Evolutionary conservation across 345 rosid species (phyloP).

Genomic region (Psidium guajava): DNA sequence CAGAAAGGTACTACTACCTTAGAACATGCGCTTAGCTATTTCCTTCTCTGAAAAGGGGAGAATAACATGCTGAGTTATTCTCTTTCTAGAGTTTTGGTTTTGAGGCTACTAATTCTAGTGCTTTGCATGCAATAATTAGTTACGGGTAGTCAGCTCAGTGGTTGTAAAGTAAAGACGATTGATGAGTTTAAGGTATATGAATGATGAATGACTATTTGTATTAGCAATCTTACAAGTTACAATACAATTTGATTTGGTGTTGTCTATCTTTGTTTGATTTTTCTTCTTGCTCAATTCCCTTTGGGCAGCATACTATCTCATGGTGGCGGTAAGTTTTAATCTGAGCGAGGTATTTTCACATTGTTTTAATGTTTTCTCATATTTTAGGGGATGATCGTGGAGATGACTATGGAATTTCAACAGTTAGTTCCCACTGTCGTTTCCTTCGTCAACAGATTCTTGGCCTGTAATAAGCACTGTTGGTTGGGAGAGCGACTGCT

Average conservation of each 20-base stretch:
- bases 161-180: background rate
- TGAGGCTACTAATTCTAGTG: background rate
- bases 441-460: constrained; percentile 53
- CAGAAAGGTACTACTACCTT: background rate
- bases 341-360: background rate
- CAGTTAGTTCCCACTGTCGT: constrained; percentile 71
- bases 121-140: background rate
- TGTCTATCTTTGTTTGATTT: background rate
- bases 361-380: constrained; percentile 11
- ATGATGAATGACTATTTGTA: background rate
- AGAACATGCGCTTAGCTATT: background rate
- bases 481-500: constrained; percentile 80
- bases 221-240: background rate
- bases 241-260: background rate
- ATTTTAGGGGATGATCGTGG: constrained; percentile 69
- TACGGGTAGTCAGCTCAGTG: background rate
- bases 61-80: background rate
- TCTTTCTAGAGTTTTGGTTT: background rate
- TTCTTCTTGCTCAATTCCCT: background rate
- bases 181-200: background rate
- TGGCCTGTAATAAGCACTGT: constrained; percentile 60
- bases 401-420: constrained; percentile 46
- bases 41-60: background rate
- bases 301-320: background rate
- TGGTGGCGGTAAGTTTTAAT: background rate